Evolutionary conservation across 768 basidiomycete genomes (phyloP).

Genomic region (Suillus brevipes): DNA sequence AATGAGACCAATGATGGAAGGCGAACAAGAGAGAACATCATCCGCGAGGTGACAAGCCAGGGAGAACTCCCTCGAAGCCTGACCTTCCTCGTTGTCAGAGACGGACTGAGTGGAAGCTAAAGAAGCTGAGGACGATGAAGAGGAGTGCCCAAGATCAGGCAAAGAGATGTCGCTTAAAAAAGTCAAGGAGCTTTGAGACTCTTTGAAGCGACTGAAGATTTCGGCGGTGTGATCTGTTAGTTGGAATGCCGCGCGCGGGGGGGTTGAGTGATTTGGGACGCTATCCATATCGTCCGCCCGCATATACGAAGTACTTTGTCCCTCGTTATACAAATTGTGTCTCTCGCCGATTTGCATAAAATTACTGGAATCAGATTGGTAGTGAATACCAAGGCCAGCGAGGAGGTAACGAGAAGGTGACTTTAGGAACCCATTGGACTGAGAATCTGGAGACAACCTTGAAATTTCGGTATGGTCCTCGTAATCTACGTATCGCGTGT

Average conservation of each 20-base stretch:
- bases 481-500: conserved; percentile 10
- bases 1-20: conserved; percentile 25
- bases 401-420: conserved; percentile 16
- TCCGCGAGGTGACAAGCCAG: conserved; percentile 10
- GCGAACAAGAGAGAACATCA: conserved; percentile 13
- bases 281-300: background rate
- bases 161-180: background rate
- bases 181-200: background rate
- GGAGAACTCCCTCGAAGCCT: background rate
- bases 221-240: background rate
- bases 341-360: background rate
- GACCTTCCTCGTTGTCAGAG: background rate
- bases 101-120: background rate
- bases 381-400: conserved; percentile 30
- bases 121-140: background rate
- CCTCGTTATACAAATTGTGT: background rate
- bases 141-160: background rate
- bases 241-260: background rate
- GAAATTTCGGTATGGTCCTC: background rate
- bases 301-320: background rate
- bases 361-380: conserved; percentile 1
- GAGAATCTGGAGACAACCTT: conserved; percentile 19
- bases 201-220: background rate
- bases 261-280: background rate
- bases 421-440: conserved; percentile 31